A percentile compares a stretch with the other conserved stretches of the same genome.
phyloP scores from a whole-genome alignment of 177 flowering plant species.

The Telopea speciosissima region DNA sequence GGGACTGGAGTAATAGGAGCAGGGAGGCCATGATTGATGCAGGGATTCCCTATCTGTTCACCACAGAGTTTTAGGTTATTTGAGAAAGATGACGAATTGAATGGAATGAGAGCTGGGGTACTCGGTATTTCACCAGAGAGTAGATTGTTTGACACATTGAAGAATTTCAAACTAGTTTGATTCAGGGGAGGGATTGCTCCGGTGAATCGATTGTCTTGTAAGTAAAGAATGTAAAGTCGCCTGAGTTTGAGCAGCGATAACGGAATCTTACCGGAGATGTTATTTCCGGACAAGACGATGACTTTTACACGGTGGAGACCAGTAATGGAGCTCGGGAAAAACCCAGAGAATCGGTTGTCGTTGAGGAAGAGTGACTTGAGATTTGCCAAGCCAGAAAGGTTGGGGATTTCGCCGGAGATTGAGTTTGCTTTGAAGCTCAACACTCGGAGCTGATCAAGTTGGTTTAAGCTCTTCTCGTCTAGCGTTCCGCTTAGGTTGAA shows the following conservation, averaged over 20 bases:
- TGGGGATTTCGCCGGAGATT: slow-evolving; percentile 60
- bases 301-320: slow-evolving; percentile 58
- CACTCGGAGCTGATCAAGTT: slow-evolving; percentile 73
- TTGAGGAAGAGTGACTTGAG: slow-evolving; percentile 70
- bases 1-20: background rate
- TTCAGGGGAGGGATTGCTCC: slow-evolving; percentile 65
- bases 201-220: slow-evolving; percentile 53
- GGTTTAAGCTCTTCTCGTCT: slow-evolving; percentile 35
- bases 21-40: slow-evolving; percentile 12
- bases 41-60: slow-evolving; percentile 30
- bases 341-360: slow-evolving; percentile 57
- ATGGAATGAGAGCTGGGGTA: slow-evolving; percentile 45
- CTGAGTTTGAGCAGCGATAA: slow-evolving; percentile 30
- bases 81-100: slow-evolving; percentile 55
- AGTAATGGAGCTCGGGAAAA: slow-evolving; percentile 53
- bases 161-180: slow-evolving; percentile 53
- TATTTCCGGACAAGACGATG: slow-evolving; percentile 51
- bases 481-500: slow-evolving; percentile 47
- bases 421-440: slow-evolving; percentile 77
- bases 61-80: slow-evolving; percentile 66
- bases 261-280: slow-evolving; percentile 58
- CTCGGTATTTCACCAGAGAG: slow-evolving; percentile 72
- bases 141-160: slow-evolving; percentile 70
- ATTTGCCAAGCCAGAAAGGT: slow-evolving; percentile 53
- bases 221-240: slow-evolving; percentile 49